These are phyloP conservation scores for Populus deltoides DNA, from an alignment of 345 rosid genomes.

Conservation along the genomic window DNA sequence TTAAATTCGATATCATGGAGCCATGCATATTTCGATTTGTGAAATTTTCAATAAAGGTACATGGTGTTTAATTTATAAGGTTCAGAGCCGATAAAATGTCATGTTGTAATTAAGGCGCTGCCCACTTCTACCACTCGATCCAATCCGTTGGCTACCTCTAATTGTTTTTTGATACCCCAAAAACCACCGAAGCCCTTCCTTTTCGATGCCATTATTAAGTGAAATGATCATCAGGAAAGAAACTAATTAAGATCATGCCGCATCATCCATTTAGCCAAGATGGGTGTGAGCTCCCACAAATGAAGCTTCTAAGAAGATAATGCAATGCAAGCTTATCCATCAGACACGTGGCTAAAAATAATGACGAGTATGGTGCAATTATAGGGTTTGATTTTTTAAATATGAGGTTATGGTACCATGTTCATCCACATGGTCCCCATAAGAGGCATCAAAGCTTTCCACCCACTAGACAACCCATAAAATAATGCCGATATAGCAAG, in stretches of 20 bases:
- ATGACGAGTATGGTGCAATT: conserved; percentile 22
- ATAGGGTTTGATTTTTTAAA: conserved; percentile 13
- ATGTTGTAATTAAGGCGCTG: not conserved
- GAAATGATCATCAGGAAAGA: conserved; percentile 6
- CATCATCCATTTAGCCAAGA: not conserved
- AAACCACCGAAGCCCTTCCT: conserved; percentile 10
- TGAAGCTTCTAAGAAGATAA: conserved; percentile 14
- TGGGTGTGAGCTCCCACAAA: conserved; percentile 11
- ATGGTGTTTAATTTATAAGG: not conserved
- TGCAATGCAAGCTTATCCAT: conserved; percentile 10
- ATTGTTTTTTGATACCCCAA: not conserved
- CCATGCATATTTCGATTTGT: not conserved
- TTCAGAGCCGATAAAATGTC: conserved; percentile 13
- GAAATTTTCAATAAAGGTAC: not conserved
- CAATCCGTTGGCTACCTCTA: not conserved
- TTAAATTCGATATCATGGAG: too few relatives aligned
- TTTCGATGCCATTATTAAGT: conserved; percentile 11
- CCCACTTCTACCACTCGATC: not conserved
- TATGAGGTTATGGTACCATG: conserved; percentile 29
- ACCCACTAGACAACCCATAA: conserved; percentile 38
- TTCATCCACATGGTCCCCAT: conserved; percentile 54
- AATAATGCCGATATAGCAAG: conserved; percentile 22
- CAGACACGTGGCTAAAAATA: conserved; percentile 17
- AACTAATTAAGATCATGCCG: not conserved
- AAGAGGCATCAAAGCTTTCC: conserved; percentile 31